Percentiles rank a stretch among this genome's conserved stretches.
Evolutionary conservation across 495 filamentous ascomycete species (phyloP).

Genomic region (Clohesyomyces aquaticus): DNA sequence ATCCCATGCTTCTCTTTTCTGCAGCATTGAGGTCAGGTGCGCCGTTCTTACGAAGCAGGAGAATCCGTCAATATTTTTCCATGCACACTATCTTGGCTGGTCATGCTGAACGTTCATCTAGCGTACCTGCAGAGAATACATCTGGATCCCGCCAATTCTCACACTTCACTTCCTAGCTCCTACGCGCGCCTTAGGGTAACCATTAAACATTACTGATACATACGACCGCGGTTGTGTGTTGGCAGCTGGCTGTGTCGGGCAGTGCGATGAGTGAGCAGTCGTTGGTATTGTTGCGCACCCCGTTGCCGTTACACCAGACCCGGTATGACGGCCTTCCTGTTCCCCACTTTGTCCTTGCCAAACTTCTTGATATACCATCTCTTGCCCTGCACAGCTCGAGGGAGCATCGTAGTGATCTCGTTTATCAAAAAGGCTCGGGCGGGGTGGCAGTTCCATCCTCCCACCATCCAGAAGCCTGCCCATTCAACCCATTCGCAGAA

Average conservation of each 20-base stretch:
- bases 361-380: conserved; percentile 90
- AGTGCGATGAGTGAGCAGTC: conserved; percentile 6
- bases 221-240: background rate
- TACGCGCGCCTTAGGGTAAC: background rate
- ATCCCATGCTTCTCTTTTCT: background rate
- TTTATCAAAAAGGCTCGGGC: conserved; percentile 82
- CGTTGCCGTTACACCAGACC: conserved; percentile 59
- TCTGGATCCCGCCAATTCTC: background rate
- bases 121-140: background rate
- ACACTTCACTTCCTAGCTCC: background rate
- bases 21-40: background rate
- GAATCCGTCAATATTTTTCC: background rate
- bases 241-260: background rate
- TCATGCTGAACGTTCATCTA: background rate
- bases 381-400: conserved; percentile 79
- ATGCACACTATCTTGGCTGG: background rate
- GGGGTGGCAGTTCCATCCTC: conserved; percentile 62
- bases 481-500: conserved; percentile 96
- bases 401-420: conserved; percentile 86
- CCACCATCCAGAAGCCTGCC: conserved; percentile 81
- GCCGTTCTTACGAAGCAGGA: background rate
- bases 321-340: conserved; percentile 81
- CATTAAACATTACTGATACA: background rate
- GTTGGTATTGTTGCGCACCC: background rate
- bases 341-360: conserved; percentile 73